A percentile compares a stretch with the other conserved stretches of the same genome.
Conservation (phyloP, 1,284 basidiomycete species). For the Ceratobasidium papillatum region DNA sequence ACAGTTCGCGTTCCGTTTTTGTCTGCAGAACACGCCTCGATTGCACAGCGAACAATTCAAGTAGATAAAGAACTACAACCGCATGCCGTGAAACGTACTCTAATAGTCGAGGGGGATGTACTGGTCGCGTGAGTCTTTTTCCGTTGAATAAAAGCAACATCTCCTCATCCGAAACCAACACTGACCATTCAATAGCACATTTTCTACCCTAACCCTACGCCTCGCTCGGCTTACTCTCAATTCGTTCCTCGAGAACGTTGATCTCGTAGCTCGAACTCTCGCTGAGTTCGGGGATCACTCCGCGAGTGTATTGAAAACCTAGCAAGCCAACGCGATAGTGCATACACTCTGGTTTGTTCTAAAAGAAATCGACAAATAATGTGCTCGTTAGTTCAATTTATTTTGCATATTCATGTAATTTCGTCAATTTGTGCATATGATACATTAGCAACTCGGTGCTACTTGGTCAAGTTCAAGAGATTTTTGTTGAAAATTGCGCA, state of each 20-base stretch:
- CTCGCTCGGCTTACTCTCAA: constrained; percentile 84
- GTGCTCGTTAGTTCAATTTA: neutral
- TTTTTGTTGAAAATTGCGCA: neutral
- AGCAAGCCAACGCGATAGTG: neutral
- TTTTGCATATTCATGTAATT: neutral
- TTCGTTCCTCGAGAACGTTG: constrained; percentile 85
- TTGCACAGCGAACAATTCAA: constrained; percentile 81
- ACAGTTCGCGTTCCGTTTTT: constrained; percentile 80
- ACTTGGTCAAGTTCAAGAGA: neutral
- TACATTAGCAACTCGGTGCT: neutral
- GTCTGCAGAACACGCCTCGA: constrained; percentile 73
- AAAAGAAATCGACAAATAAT: neutral
- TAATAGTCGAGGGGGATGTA: constrained; percentile 69
- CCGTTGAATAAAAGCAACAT: neutral
- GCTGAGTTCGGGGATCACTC: constrained; percentile 76
- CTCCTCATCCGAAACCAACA: neutral
- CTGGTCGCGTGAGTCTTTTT: constrained; percentile 71
- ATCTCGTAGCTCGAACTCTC: constrained; percentile 84
- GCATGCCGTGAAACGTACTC: constrained; percentile 74
- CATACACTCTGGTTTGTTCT: neutral
- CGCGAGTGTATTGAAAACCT: constrained; percentile 43
- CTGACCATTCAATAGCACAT: constrained; percentile 58
- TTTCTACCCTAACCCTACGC: constrained; percentile 79
- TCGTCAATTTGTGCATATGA: neutral
- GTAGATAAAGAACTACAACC: constrained; percentile 86